Conservation (phyloP, 148 eudicot genomes). For the Suaeda aralocaspica region DNA sequence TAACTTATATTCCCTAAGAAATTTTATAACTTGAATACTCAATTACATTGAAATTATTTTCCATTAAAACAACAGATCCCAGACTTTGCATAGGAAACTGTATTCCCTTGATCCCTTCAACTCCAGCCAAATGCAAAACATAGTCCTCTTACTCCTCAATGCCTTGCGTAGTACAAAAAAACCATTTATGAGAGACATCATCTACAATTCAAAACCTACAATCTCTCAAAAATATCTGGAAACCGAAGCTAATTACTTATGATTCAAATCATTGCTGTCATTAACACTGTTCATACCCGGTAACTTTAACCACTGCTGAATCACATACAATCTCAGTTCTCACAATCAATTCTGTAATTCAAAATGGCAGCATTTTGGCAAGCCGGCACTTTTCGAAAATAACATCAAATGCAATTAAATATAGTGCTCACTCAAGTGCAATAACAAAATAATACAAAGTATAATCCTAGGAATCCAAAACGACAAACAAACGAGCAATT, state of each 20-base stretch:
- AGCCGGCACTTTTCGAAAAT: background rate
- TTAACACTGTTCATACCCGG: background rate
- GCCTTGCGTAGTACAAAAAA: background rate
- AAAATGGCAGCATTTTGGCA: background rate
- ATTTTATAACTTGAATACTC: too few species aligned
- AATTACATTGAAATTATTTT: too few species aligned
- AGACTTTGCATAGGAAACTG: too few species aligned
- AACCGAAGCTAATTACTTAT: background rate
- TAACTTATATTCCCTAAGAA: too few species aligned
- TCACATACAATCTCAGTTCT: background rate
- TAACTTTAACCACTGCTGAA: background rate
- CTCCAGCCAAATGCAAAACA: background rate
- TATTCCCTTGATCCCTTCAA: background rate
- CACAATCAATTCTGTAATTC: background rate
- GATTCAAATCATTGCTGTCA: background rate
- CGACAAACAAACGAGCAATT: background rate
- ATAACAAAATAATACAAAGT: too few species aligned
- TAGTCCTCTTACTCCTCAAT: background rate
- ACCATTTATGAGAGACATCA: background rate
- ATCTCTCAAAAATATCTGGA: background rate
- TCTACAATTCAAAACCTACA: slow-evolving; percentile 5
- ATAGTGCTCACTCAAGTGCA: background rate
- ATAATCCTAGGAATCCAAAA: background rate
- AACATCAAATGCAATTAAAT: background rate
- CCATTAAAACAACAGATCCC: too few species aligned